Evolutionary conservation across 805 yeast species (phyloP).

Genomic region (Monosporozyma solicola): DNA sequence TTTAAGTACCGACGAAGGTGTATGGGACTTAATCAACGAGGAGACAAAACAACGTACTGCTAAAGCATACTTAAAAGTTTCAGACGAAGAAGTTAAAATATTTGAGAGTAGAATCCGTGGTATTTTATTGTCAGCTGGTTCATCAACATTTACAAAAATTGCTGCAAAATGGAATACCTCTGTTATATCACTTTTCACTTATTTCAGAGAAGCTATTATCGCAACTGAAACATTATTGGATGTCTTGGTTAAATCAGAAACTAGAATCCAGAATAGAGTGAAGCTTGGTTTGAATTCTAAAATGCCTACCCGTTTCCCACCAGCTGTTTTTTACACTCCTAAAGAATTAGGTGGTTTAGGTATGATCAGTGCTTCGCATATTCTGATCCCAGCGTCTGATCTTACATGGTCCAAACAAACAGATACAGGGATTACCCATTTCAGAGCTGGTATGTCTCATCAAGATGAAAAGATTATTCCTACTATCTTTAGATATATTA

Average conservation of each 20-base stretch:
- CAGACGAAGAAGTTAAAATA: conserved; percentile 66
- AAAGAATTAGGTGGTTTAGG: conserved; percentile 96
- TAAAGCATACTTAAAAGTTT: conserved; percentile 74
- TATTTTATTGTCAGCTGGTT: conserved; percentile 89
- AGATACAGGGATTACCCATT: conserved; percentile 89
- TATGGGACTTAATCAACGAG: conserved; percentile 78
- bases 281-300: conserved; percentile 93
- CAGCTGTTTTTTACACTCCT: conserved; percentile 96
- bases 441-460: conserved; percentile 86
- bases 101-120: conserved; percentile 83
- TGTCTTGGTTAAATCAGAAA: conserved; percentile 79
- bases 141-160: conserved; percentile 88
- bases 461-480: conserved; percentile 79
- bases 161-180: conserved; percentile 97
- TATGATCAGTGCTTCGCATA: conserved; percentile 95
- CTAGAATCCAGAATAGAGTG: conserved; percentile 86
- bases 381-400: conserved; percentile 89
- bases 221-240: conserved; percentile 73
- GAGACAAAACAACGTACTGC: conserved; percentile 78
- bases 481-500: conserved; percentile 82
- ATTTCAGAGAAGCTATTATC: conserved; percentile 87
- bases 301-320: conserved; percentile 98
- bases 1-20: conserved; percentile 62
- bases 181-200: conserved; percentile 72
- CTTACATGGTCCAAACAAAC: conserved; percentile 87